Percentiles rank a stretch among this genome's conserved stretches.
Conservation (phyloP, 148 eudicot species). For the Rhododendron simsii region DNA sequence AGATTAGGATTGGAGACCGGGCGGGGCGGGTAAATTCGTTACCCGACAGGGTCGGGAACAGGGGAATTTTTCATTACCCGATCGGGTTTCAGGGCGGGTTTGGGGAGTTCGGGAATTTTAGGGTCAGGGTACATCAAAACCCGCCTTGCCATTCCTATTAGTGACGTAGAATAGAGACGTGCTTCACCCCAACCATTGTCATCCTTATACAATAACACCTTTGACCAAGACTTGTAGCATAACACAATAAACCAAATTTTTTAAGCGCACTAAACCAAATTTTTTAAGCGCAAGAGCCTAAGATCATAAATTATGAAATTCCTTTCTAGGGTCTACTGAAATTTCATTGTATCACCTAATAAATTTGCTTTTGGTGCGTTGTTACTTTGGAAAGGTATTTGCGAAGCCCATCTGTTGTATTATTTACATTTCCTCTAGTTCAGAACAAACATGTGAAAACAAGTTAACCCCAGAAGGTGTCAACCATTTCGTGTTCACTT, state of each 20-base stretch:
- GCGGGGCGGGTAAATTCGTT: too few species aligned
- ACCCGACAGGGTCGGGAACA: too few species aligned
- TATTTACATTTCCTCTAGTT: not conserved
- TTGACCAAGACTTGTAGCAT: not conserved
- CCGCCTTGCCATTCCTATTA: too few species aligned
- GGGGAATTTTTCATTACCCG: too few species aligned
- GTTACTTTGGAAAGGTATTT: not conserved
- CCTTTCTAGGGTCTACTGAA: too few species aligned
- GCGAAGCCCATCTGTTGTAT: not conserved
- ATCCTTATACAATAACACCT: not conserved
- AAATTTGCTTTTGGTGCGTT: not conserved
- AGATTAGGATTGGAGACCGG: too few species aligned
- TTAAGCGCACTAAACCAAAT: not conserved
- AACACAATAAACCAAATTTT: not conserved
- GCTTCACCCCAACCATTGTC: not conserved
- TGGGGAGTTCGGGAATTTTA: too few species aligned
- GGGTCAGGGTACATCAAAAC: too few species aligned
- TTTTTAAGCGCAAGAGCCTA: not conserved
- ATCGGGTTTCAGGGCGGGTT: too few species aligned
- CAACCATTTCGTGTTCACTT: not conserved
- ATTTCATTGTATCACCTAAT: not conserved
- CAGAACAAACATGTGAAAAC: not conserved
- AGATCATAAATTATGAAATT: not conserved
- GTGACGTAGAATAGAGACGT: not conserved
- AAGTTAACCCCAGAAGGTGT: not conserved